Conservation (phyloP, 2,329 filamentous ascomycete species). For the Aspergillus calidoustus region DNA sequence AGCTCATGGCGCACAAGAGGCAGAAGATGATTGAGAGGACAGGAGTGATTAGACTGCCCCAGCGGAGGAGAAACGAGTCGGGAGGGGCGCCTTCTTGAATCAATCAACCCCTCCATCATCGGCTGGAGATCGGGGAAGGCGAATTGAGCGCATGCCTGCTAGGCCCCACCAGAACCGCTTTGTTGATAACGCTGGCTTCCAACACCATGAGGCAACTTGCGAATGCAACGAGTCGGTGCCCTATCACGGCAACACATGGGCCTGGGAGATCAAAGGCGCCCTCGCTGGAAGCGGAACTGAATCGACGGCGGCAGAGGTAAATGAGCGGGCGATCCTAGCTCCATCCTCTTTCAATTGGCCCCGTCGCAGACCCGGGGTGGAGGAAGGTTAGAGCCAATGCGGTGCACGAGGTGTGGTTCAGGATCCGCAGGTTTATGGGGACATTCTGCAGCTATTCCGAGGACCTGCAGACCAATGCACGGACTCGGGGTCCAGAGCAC, state of each 20-base stretch:
- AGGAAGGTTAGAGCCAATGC: slow-evolving; percentile 12
- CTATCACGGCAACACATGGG: slow-evolving; percentile 45
- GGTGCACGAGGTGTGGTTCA: slow-evolving; percentile 8
- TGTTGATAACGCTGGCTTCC: slow-evolving; percentile 16
- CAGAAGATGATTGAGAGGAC: slow-evolving; percentile 6
- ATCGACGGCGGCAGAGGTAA: slow-evolving; percentile 16
- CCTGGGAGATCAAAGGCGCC: slow-evolving; percentile 11
- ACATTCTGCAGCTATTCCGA: slow-evolving; percentile 9
- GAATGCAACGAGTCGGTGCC: slow-evolving; percentile 21
- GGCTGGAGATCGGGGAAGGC: slow-evolving; percentile 12
- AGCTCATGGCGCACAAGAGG: slow-evolving; percentile 18
- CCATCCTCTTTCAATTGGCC: slow-evolving; percentile 13
- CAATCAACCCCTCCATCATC: slow-evolving; percentile 20
- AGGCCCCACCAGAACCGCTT: slow-evolving; percentile 28
- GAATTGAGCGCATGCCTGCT: slow-evolving; percentile 14
- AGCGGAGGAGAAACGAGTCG: slow-evolving; percentile 14
- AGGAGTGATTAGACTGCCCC: slow-evolving; percentile 11
- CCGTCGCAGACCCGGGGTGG: slow-evolving; percentile 3
- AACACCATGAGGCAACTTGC: slow-evolving; percentile 14
- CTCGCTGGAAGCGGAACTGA: slow-evolving; percentile 14
- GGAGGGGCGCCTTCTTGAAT: slow-evolving; percentile 27
- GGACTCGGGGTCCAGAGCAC: not conserved
- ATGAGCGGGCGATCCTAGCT: slow-evolving; percentile 14
- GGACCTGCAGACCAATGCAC: slow-evolving; percentile 10
- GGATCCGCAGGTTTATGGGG: not conserved